These are phyloP conservation scores for Ascochyta pisi DNA, from an alignment of 2,329 filamentous ascomycete genomes.

Conservation along the genomic window DNA sequence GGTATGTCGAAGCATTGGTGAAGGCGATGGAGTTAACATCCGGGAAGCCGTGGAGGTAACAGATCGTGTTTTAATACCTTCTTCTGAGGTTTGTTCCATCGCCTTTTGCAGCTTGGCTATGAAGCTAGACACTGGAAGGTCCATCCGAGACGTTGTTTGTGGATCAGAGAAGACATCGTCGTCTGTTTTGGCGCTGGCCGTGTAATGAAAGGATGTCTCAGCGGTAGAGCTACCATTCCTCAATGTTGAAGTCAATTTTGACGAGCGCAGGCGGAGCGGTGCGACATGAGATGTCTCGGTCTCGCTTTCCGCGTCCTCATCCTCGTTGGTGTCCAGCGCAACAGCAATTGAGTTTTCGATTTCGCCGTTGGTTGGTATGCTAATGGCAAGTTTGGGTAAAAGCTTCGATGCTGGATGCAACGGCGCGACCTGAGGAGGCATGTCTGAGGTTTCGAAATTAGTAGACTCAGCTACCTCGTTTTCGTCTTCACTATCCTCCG, in stretches of 20 bases:
- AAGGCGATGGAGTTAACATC: background rate
- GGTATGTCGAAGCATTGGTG: slow-evolving; percentile 11
- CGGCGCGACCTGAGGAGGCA: background rate
- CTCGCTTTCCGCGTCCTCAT: background rate
- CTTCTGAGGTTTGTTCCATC: background rate
- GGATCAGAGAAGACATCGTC: slow-evolving; percentile 4
- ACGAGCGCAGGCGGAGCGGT: background rate
- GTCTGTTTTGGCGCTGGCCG: background rate
- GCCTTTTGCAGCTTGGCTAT: background rate
- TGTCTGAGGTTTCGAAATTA: background rate
- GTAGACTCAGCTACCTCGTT: background rate
- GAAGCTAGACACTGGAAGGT: background rate
- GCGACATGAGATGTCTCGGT: background rate
- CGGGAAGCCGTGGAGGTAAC: background rate
- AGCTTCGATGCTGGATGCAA: background rate
- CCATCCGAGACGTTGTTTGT: background rate
- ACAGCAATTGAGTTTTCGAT: background rate
- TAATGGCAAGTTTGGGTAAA: background rate
- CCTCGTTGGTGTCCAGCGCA: background rate
- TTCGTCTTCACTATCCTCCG: no score
- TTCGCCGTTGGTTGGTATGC: background rate
- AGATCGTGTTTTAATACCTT: background rate
- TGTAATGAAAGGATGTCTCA: slow-evolving; percentile 2
- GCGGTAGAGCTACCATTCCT: background rate
- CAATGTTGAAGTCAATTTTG: background rate